A percentile compares a stretch with the other conserved stretches of the same genome.
These are phyloP conservation scores for Cladophialophora immunda DNA, from an alignment of 2,329 filamentous ascomycete species.

Conservation along the genomic window DNA sequence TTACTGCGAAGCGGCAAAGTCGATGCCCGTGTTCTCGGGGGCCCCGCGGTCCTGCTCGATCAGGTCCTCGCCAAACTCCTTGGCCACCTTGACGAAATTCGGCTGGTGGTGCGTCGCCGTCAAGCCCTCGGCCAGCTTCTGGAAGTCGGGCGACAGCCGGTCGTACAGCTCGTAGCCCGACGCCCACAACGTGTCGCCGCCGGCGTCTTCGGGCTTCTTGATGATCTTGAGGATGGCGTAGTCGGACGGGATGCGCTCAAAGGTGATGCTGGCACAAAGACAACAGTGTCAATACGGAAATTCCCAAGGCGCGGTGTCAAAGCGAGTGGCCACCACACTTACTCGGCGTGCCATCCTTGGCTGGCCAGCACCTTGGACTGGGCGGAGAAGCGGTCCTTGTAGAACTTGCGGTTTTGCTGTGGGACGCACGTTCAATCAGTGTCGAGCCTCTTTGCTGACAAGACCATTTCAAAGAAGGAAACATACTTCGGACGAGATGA, in stretches of 20 bases:
- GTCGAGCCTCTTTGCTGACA: too few relatives aligned
- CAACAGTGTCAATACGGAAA: not conserved
- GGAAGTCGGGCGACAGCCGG: slow-evolving; percentile 61
- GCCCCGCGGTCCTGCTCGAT: slow-evolving; percentile 54
- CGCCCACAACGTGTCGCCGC: slow-evolving; percentile 71
- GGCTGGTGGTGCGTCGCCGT: slow-evolving; percentile 49
- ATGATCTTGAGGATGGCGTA: slow-evolving; percentile 68
- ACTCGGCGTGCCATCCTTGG: slow-evolving; percentile 59
- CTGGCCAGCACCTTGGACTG: slow-evolving; percentile 44
- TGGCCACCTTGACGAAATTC: slow-evolving; percentile 45
- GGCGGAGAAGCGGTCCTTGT: slow-evolving; percentile 46
- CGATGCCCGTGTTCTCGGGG: slow-evolving; percentile 65
- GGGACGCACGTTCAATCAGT: not conserved
- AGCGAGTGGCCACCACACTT: slow-evolving; percentile 38
- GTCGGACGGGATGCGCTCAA: slow-evolving; percentile 70
- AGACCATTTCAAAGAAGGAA: too few relatives aligned
- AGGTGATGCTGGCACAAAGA: slow-evolving; percentile 60
- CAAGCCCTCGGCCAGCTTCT: slow-evolving; percentile 53
- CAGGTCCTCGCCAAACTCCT: slow-evolving; percentile 45
- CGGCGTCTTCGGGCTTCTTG: slow-evolving; percentile 61
- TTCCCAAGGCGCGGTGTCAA: not conserved
- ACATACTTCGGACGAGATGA: slow-evolving; percentile 55
- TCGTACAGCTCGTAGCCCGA: slow-evolving; percentile 74
- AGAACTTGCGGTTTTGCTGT: slow-evolving; percentile 46
- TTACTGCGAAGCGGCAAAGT: slow-evolving; percentile 60